Conservation (phyloP, 805 yeast species). For the Brettanomyces bruxellensis region DNA sequence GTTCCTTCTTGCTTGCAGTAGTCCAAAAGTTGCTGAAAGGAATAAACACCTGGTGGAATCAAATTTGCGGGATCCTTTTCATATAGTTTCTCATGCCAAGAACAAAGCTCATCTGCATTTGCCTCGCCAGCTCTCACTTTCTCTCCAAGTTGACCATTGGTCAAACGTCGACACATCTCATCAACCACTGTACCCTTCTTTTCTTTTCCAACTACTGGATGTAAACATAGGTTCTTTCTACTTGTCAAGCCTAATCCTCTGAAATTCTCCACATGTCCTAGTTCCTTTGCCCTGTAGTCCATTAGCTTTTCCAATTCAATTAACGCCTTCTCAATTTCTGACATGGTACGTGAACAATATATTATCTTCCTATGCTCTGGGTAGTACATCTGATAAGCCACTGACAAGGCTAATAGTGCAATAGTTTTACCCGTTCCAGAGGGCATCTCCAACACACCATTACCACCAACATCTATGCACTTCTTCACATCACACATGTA, state of each 20-base stretch:
- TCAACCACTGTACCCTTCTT: conserved; percentile 89
- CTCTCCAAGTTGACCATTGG: conserved; percentile 79
- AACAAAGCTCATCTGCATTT: conserved; percentile 57
- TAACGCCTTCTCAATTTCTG: conserved; percentile 95
- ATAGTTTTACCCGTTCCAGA: conserved; percentile 99
- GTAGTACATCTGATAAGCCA: conserved; percentile 89
- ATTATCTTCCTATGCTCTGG: conserved; percentile 92
- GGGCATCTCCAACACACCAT: conserved; percentile 96
- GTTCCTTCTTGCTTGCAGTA: conserved; percentile 74
- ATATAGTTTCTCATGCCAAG: conserved; percentile 83
- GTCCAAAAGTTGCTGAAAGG: conserved; percentile 74
- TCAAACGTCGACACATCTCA: conserved; percentile 90
- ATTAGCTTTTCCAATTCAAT: conserved; percentile 83
- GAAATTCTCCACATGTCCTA: conserved; percentile 84
- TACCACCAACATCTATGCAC: conserved; percentile 93
- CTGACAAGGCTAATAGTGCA: conserved; percentile 80
- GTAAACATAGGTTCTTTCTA: conserved; percentile 89
- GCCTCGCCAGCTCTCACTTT: conserved; percentile 52
- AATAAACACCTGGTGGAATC: conserved; percentile 88
- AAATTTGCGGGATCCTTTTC: conserved; percentile 81
- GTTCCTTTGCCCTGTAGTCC: conserved; percentile 75
- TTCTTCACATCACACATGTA: conserved; percentile 95
- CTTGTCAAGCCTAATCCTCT: conserved; percentile 90
- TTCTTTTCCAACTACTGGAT: conserved; percentile 81
- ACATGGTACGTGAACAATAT: conserved; percentile 99